These are phyloP conservation scores for Obelidium mucronatum DNA, from an alignment of 192 early-diverging fungal species.

Conservation along the genomic window DNA sequence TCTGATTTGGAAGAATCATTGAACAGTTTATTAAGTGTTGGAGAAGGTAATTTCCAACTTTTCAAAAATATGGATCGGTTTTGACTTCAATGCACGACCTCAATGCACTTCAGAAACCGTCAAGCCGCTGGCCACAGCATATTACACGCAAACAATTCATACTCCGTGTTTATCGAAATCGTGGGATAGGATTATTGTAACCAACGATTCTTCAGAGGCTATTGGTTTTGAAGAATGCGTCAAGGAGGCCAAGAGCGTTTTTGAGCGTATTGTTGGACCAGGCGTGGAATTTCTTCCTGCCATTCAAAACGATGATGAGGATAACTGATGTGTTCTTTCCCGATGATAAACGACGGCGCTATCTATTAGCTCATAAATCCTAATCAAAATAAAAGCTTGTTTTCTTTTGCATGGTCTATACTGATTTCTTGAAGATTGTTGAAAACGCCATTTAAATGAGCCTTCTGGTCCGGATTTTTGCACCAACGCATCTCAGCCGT, in stretches of 20 bases:
- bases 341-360: no score
- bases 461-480: background rate
- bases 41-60: background rate
- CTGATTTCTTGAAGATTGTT: no score
- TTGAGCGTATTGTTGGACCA: background rate
- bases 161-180: background rate
- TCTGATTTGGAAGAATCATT: background rate
- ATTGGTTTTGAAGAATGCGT: conserved; percentile 14
- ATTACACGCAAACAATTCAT: background rate
- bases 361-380: no score
- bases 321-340: background rate
- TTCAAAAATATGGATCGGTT: background rate
- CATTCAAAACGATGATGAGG: background rate
- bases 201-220: background rate
- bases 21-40: background rate
- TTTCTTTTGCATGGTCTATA: no score
- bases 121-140: background rate
- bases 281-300: conserved; percentile 8
- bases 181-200: background rate
- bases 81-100: no score
- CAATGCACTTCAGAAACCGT: no score
- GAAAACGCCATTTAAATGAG: no score
- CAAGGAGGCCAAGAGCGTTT: background rate
- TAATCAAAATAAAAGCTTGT: no score
- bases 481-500: background rate